phyloP scores from a whole-genome alignment of 257 asterid species.

The Misopates orontium region DNA sequence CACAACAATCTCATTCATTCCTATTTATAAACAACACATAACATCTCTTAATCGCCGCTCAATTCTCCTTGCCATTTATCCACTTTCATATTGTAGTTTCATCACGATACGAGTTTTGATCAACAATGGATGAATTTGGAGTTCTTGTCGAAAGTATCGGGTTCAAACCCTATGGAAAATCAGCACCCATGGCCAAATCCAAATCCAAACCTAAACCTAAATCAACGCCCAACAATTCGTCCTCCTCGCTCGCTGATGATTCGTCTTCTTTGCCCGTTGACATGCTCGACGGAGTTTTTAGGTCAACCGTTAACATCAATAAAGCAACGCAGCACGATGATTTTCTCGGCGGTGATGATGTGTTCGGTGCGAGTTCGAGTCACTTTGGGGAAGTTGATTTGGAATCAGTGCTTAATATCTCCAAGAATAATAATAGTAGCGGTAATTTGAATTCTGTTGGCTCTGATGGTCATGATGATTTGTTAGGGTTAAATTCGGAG shows the following conservation, averaged over 20 bases:
- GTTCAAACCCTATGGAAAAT: slow-evolving; percentile 62
- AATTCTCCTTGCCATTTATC: neutral
- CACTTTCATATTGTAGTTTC: neutral
- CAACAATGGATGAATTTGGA: slow-evolving; percentile 76
- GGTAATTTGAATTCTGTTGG: slow-evolving; percentile 17
- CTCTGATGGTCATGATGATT: slow-evolving; percentile 38
- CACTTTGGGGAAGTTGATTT: slow-evolving; percentile 49
- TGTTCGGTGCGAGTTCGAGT: slow-evolving; percentile 42
- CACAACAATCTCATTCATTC: too few relatives aligned
- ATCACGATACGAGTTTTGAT: too few relatives aligned
- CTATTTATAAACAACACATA: neutral
- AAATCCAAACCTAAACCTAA: slow-evolving; percentile 51
- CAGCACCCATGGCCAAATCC: slow-evolving; percentile 71
- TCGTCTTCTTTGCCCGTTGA: slow-evolving; percentile 53
- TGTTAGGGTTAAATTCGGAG: slow-evolving; percentile 38
- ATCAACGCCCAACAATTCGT: slow-evolving; percentile 22
- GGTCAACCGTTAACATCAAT: slow-evolving; percentile 31
- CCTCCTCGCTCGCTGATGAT: slow-evolving; percentile 36
- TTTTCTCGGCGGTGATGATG: slow-evolving; percentile 37
- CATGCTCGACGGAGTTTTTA: slow-evolving; percentile 55
- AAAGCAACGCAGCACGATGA: slow-evolving; percentile 31
- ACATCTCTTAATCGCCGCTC: neutral
- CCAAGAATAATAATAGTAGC: slow-evolving; percentile 13
- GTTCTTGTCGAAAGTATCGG: slow-evolving; percentile 85
- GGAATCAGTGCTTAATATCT: slow-evolving; percentile 42